phyloP scores from a whole-genome alignment of 2,329 filamentous ascomycete species.

The Phaeosphaeria sp. region DNA sequence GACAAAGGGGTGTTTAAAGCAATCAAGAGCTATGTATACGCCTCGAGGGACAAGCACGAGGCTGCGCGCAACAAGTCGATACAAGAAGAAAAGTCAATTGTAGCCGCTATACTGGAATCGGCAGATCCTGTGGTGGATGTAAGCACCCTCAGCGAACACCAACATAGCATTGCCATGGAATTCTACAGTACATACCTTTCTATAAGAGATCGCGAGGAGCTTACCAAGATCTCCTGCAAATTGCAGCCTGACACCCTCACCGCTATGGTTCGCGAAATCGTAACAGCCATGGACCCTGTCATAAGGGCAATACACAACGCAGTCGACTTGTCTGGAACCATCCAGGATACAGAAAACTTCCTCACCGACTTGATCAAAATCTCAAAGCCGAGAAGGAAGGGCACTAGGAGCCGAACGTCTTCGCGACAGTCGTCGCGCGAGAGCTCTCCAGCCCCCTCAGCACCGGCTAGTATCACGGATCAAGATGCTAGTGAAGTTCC shows the following conservation, averaged over 20 bases:
- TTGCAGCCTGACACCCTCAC: conserved; percentile 77
- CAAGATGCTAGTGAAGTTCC: conserved; percentile 48
- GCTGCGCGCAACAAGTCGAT: conserved; percentile 63
- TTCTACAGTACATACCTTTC: conserved; percentile 75
- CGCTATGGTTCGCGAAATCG: conserved; percentile 66
- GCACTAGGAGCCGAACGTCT: conserved; percentile 25
- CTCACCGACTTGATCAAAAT: conserved; percentile 72
- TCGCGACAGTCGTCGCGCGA: conserved; percentile 31
- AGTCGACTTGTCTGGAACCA: conserved; percentile 72
- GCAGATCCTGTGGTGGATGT: conserved; percentile 53
- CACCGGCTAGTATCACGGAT: conserved; percentile 32
- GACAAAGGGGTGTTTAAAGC: conserved; percentile 67
- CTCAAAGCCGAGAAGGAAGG: conserved; percentile 49
- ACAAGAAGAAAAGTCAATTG: conserved; percentile 65
- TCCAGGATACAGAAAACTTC: conserved; percentile 72
- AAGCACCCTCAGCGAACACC: conserved; percentile 60
- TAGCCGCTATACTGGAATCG: conserved; percentile 68
- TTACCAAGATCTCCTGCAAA: conserved; percentile 71
- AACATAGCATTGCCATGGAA: conserved; percentile 70
- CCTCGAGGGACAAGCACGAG: conserved; percentile 64
- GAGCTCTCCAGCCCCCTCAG: conserved; percentile 27
- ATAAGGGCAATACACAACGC: conserved; percentile 74
- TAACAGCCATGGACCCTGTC: conserved; percentile 75
- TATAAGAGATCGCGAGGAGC: conserved; percentile 74
- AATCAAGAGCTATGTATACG: conserved; percentile 65